Conservation (phyloP, 305 asterid genomes). For the Fraxinus platypoda region DNA sequence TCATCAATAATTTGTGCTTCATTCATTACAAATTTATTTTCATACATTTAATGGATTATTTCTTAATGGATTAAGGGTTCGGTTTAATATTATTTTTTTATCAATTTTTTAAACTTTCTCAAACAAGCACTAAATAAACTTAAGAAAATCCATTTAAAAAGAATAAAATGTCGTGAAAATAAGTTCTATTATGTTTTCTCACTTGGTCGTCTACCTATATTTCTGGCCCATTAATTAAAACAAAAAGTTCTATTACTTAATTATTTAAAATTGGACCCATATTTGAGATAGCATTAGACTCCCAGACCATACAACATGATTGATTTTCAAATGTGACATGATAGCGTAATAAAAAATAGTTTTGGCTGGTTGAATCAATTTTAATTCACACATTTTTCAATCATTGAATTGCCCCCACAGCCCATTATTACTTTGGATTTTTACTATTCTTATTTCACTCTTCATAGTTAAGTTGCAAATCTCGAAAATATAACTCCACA, state of each 20-base stretch:
- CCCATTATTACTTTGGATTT: slow-evolving; percentile 8
- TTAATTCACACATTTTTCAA: neutral
- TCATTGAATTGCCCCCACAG: neutral
- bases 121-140: no score
- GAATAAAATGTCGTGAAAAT: neutral
- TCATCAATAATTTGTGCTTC: neutral
- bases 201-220: neutral
- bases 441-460: no score
- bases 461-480: neutral
- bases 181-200: neutral
- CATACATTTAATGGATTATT: neutral
- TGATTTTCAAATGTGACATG: slow-evolving; percentile 2
- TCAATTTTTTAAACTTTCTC: no score
- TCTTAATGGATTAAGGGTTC: neutral
- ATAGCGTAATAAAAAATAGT: neutral
- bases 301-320: neutral
- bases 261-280: neutral
- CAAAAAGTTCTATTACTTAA: neutral
- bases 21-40: neutral
- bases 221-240: neutral
- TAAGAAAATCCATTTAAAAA: neutral
- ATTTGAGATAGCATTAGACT: neutral
- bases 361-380: neutral
- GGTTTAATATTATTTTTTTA: neutral
- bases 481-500: neutral